phyloP scores from a whole-genome alignment of 805 yeast species.

The Soucietia sequanensis region DNA sequence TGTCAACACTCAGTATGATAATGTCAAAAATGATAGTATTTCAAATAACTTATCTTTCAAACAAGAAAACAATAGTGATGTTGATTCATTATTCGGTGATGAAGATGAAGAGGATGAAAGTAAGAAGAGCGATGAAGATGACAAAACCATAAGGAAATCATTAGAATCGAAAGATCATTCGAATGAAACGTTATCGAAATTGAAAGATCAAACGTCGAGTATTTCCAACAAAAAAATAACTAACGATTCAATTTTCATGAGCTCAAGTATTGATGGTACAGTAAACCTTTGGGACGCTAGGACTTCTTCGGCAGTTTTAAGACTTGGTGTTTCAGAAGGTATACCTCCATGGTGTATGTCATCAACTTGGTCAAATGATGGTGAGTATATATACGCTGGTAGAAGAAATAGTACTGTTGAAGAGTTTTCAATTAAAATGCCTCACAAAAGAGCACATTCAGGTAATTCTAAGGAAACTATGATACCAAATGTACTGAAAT shows the following conservation, averaged over 20 bases:
- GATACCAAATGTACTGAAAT: conserved; percentile 51
- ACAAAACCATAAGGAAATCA: conserved; percentile 10
- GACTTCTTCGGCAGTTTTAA: conserved; percentile 40
- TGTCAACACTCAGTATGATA: conserved; percentile 16
- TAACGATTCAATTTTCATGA: conserved; percentile 58
- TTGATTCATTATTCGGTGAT: conserved; percentile 50
- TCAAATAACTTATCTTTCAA: too few species aligned
- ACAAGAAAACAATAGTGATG: conserved; percentile 29
- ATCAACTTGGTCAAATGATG: conserved; percentile 84
- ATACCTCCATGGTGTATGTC: conserved; percentile 95
- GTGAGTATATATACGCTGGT: conserved; percentile 77
- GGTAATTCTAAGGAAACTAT: conserved; percentile 22
- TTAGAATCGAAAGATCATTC: conserved; percentile 7
- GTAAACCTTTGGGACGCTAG: conserved; percentile 83
- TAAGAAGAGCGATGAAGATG: conserved; percentile 9
- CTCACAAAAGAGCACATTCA: conserved; percentile 27
- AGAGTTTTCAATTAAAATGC: conserved; percentile 64
- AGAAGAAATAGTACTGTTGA: conserved; percentile 88
- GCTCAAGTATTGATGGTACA: conserved; percentile 82
- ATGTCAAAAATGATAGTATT: background rate
- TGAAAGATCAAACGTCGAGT: conserved; percentile 11
- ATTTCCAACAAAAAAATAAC: conserved; percentile 22
- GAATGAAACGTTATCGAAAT: conserved; percentile 12
- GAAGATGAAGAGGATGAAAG: conserved; percentile 32
- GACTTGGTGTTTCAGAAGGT: conserved; percentile 54